Evolutionary conservation across 1,284 basidiomycete species (phyloP), one percentile per base, ranked within the genome.

Genomic region (Golubevia sp.): DNA sequence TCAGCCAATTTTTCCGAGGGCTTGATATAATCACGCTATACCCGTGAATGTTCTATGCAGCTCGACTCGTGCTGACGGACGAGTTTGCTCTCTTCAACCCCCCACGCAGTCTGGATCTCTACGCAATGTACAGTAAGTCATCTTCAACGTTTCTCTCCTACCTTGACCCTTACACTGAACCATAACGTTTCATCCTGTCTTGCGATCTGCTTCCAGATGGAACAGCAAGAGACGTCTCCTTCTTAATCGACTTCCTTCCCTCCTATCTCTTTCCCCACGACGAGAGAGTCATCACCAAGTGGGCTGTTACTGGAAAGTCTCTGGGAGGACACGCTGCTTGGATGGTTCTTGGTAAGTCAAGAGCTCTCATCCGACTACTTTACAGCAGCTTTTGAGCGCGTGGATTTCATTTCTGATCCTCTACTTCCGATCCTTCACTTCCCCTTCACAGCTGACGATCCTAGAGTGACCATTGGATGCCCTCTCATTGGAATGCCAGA

Each of bases 281-380:
- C 13, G 90, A 94, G 69, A 86, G 89, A 11, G 81, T 74, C 3
- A 88, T 96, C 49, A 86, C 85, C 2, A 87, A 89, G 64, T 95
- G 90, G 89, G 88, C 89, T 38, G 79, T 85, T 15, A 86, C 87
- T 0, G 92, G 92, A 0, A 87, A 90, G 68, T 91, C 90, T 67
- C 87, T 93, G 0, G 92, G 92, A 0, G 92, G 91, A 0, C 92
- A 93, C 75, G 86, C 91, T 0, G 86, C 89, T 0, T 93, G 92
- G 92, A 87, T 91, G 38, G 85, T 87, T 0, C 86, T 92, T 48
- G 90, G 90, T 89, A 77, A 50, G 86, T 66, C 13, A 27, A 21
- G 48, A 15, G 26, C 7, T 13, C 11, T 56, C 55, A 52, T 30
- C 49, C 27, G 13, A 54, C n/a, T 23, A 24, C 26, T 54, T 7